A percentile compares a stretch with the other conserved stretches of the same genome.
phyloP scores from a whole-genome alignment of 1,284 basidiomycete species.

The Porodaedalea pini region DNA sequence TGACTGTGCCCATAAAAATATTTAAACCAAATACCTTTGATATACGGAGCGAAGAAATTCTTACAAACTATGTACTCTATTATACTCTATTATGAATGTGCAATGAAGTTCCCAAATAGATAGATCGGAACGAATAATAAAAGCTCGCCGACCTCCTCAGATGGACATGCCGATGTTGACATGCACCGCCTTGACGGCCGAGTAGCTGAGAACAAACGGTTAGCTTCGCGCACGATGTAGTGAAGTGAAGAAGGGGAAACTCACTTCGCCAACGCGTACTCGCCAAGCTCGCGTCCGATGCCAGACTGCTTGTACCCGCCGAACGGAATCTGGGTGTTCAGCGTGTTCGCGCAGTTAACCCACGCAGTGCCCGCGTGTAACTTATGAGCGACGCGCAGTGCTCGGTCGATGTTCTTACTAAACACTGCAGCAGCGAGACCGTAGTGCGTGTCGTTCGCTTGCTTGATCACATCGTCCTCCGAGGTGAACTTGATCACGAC shows the following conservation, averaged over 20 bases:
- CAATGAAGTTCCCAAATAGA: too few relatives aligned
- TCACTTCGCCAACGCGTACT: conserved; percentile 71
- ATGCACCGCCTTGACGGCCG: conserved; percentile 80
- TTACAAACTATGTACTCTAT: too few relatives aligned
- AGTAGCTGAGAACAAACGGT: conserved; percentile 56
- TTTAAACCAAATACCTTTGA: too few relatives aligned
- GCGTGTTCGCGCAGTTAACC: conserved; percentile 74
- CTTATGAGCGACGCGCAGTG: conserved; percentile 69
- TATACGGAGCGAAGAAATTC: too few relatives aligned
- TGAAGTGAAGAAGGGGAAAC: conserved; percentile 28
- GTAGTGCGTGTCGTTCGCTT: conserved; percentile 85
- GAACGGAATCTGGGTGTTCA: conserved; percentile 70
- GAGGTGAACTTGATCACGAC: conserved; percentile 72
- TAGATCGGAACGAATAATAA: conserved; percentile 56
- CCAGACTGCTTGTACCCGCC: conserved; percentile 88
- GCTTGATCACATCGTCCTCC: conserved; percentile 66
- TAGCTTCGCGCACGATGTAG: conserved; percentile 1
- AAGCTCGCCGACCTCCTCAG: conserved; percentile 4
- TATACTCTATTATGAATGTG: too few relatives aligned
- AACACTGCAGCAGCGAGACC: conserved; percentile 88
- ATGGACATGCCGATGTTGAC: conserved; percentile 57
- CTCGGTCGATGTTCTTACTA: conserved; percentile 73
- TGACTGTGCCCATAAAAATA: too few relatives aligned
- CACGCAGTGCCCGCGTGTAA: conserved; percentile 84
- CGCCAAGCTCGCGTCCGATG: conserved; percentile 82